Conservation (phyloP, 2,329 filamentous ascomycete genomes). For the Nigrospora oryzae region DNA sequence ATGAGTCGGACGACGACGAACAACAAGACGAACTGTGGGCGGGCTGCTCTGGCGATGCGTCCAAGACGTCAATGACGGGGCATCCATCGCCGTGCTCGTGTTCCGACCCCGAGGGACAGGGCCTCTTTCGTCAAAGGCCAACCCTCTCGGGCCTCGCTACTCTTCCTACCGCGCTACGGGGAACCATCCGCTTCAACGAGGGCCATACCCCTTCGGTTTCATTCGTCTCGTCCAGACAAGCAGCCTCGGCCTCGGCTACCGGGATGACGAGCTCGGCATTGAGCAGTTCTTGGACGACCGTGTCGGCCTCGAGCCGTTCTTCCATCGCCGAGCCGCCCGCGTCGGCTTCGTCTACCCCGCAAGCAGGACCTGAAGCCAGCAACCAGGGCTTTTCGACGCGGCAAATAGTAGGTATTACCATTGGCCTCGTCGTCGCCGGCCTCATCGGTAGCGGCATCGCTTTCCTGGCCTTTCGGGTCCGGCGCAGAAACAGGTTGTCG, state of each 20-base stretch:
- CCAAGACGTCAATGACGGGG: constrained; percentile 3
- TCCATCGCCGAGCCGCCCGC: background rate
- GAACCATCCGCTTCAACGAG: background rate
- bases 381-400: background rate
- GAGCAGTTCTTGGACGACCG: background rate
- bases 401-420: background rate
- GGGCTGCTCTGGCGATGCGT: constrained; percentile 5
- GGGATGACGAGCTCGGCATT: background rate
- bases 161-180: background rate
- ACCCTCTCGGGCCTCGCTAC: constrained; percentile 1
- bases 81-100: constrained; percentile 4
- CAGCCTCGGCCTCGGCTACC: background rate
- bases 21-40: constrained; percentile 5
- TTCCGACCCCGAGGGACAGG: constrained; percentile 4
- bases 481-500: background rate
- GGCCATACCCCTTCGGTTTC: background rate
- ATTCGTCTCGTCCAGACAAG: background rate
- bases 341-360: background rate
- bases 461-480: background rate
- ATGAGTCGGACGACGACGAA: background rate
- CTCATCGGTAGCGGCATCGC: background rate
- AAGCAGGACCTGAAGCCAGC: background rate
- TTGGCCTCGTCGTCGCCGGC: background rate
- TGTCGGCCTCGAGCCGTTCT: background rate
- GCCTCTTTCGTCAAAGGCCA: background rate